Evolutionary conservation across 2,329 filamentous ascomycete species (phyloP), one percentile per base, ranked within the genome.

Genomic region (Sarocladium brachiariae): DNA sequence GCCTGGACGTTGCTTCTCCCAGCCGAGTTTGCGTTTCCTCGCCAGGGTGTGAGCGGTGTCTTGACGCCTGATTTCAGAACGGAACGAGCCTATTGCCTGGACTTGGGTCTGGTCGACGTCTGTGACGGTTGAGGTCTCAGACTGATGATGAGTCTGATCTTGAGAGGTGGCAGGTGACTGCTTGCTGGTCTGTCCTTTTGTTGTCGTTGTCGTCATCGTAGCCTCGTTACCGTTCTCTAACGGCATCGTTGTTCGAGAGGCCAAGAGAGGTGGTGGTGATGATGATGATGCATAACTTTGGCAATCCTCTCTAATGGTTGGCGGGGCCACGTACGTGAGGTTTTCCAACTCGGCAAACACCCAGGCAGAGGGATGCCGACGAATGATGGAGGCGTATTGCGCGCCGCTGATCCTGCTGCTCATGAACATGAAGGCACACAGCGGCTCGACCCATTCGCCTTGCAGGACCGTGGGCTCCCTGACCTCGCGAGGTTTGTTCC

Each of bases 401-500:
- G 24, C 19, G 9, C 38, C 38, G n/a, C 38, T 41, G 9, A 41
- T 41, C 19, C 38, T 41, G 38, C 38, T 41, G 38, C 38, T 41
- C 38, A 41, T 41, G 38, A 41, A 41, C 38, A 41, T 41, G 38
- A 41, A 41, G 21, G 38, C 38, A 19, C 38, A 41, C 9, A 41
- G 21, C 21, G 38, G 38, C 21, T 24, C 10, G 38, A 41, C 19
- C 38, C 38, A 41, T 16, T 21, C 18, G 21, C 38, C 38, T 8
- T 41, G 18, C 9, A 41, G 38, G 19, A 41, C 38, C 8, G 38
- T 41, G 10, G 38, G 38, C n/a, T 41, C 38, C 19, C 38, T 16
- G 19, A 41, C 38, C 19, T 41, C 38, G 4, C 38, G 13, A 5
- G 66, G 64, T 51, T 70, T 70, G 13, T 59, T 45, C 43, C 59